Base-by-base conservation (phyloP, 768 basidiomycete genomes). In the Pleurotus citrinopileatus region DNA sequence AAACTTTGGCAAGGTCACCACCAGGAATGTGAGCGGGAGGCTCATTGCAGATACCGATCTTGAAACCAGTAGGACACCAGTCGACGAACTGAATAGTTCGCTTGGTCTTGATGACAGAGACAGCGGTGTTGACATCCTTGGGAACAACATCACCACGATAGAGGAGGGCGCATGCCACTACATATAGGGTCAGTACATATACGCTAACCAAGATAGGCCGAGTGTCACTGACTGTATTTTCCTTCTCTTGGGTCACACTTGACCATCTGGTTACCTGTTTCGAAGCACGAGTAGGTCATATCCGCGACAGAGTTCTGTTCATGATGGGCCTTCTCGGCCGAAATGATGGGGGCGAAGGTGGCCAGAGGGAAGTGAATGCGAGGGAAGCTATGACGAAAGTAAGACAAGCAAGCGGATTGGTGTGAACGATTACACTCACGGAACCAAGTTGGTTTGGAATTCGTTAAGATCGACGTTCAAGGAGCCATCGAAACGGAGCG, bases 261-360 rank as follows among this genome's bases (percentile, higher is more conserved):
- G 55, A 80, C 94, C 94, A 98, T 94, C 74, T 98, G 96, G 73
- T 94, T 95, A 59, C 93, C 94, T 56, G 82, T 80, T 76, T 98
- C 96, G 73, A 98, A 98, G 80, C 94, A 98, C 48, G 94, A 86
- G 77, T 91, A 94, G 60, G 96, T 98, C 94, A 98, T 98, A 64
- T 98, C 95, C 40, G 92, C 85, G 38, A 98, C 96, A 3, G 94
- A 92, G 79, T 98, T 97, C 71, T 94, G 91, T 70, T 98, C 96
- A 66, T 98, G 96, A 63, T 83, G 83, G 42, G 94, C 94, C 76
- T 97, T 98, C 65, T 96, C 94, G 29, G 86, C 85, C 17, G 94
- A 95, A 65, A 98, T 78, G 61, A 98, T 88, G 28, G 96, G 96
- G 2, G 96, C 92, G 69, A 90, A 98, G 59, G 93, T 95, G 55